Evolutionary conservation across 2,329 filamentous ascomycete species (phyloP).

Genomic region (Aspergillus tubingensis): DNA sequence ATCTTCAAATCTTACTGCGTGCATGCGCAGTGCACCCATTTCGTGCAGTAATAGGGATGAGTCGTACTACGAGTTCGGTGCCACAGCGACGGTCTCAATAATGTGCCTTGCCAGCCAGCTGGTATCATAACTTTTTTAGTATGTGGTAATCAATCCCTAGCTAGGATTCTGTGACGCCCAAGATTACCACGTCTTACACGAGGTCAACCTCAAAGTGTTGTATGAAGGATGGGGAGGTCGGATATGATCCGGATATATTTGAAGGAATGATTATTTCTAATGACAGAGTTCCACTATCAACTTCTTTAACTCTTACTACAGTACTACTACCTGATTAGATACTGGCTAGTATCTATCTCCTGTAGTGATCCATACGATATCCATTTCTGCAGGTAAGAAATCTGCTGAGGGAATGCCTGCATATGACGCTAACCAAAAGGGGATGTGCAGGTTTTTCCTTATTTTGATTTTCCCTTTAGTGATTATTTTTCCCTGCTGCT

Average conservation of each 20-base stretch:
- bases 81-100: not conserved
- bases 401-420: not conserved
- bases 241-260: too few relatives aligned
- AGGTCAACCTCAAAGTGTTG: too few relatives aligned
- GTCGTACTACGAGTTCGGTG: not conserved
- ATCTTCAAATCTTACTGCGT: conserved; percentile 8
- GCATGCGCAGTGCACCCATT: conserved; percentile 12
- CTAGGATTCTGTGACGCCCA: too few relatives aligned
- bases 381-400: conserved; percentile 1
- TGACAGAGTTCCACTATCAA: too few relatives aligned
- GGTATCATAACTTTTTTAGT: not conserved
- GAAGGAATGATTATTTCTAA: too few relatives aligned
- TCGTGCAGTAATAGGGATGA: not conserved
- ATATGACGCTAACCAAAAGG: not conserved
- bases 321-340: too few relatives aligned
- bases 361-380: not conserved
- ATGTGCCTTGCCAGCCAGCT: not conserved
- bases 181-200: too few relatives aligned
- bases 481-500: not conserved
- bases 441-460: not conserved
- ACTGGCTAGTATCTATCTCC: not conserved
- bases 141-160: too few relatives aligned
- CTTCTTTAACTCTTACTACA: too few relatives aligned
- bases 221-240: too few relatives aligned
- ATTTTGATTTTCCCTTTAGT: too few relatives aligned